Base-by-base conservation (phyloP, 2,329 filamentous ascomycete species). In the Aspergillus hiratsukae region DNA sequence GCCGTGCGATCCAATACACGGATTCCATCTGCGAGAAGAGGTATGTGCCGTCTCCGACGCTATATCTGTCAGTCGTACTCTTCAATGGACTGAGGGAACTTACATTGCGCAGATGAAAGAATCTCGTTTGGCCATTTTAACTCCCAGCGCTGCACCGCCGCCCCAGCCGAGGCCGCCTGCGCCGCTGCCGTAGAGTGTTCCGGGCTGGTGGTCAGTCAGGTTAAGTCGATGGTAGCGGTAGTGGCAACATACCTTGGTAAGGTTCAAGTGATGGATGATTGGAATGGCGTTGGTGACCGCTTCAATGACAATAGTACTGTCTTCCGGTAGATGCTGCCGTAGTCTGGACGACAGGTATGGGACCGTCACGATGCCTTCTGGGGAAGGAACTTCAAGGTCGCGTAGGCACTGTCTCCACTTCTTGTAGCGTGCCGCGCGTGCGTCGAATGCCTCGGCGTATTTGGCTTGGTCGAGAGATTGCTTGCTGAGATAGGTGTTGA, bases 121-220 rank as follows among this genome's bases (percentile, higher is more conserved):
- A 29, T 79, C 78, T 1, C 63, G 61, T 23, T 45, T 77, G 0
- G 88, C 89, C 10, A 92, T 80, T 68, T 91, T 91, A 61, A 91
- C 85, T 2, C 89, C 89, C 1, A 92, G 71, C 0, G 87, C 85
- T 45, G 78, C 89, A 17, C 89, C 89, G 9, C 88, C 89, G 6
- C 84, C 87, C 89, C 89, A 92, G 2, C 89, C 89, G 0, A 92
- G 82, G 1, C 89, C 89, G 21, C 88, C 88, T 1, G 87, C 89
- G 3, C 89, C 89, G 28, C 63, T 66, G n/a, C 87, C 87, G 0
- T 88, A 87, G 0, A 83, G 69, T 0, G 80, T 83, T 1, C 41
- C 41, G 21, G 41, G 41, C 41, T 45, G n/a, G 31, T 45, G 4
- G 41, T 45, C 19, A 45, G n/a, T 21, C 5, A 35, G 21, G 19